Evolutionary conservation across 2,329 filamentous ascomycete genomes (phyloP).

Genomic region (Fusarium poae): DNA sequence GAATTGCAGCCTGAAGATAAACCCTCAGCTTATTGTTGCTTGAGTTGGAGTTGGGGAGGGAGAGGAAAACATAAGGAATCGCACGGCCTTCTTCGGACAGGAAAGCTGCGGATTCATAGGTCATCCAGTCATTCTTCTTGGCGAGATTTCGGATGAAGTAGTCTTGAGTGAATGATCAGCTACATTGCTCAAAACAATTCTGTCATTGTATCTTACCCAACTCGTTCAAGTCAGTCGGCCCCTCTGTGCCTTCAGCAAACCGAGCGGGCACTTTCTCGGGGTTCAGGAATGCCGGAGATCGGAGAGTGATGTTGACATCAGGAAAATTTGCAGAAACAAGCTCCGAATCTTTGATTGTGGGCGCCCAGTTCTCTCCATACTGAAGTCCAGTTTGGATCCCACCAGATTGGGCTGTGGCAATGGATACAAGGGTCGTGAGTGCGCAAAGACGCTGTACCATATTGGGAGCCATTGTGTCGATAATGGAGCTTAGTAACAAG

Average conservation of each 20-base stretch:
- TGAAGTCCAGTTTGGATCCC: constrained; percentile 15
- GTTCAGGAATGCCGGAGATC: constrained; percentile 12
- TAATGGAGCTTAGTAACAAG: rapidly evolving
- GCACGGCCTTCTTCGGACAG: constrained; percentile 22
- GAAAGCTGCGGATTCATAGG: constrained; percentile 2
- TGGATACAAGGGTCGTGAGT: neutral
- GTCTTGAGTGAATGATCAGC: neutral
- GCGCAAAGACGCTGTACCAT: neutral
- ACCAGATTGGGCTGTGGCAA: constrained; percentile 1
- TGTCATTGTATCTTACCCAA: neutral
- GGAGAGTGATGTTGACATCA: constrained; percentile 19
- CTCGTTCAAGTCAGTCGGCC: constrained; percentile 9
- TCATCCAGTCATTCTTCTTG: constrained; percentile 20
- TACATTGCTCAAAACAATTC: rapidly evolving
- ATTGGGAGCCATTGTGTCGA: neutral
- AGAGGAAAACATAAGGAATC: constrained; percentile 20
- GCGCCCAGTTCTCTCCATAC: constrained; percentile 31
- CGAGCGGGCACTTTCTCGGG: neutral
- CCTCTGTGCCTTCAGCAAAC: constrained; percentile 12
- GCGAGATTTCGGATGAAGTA: constrained; percentile 14
- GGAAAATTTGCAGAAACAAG: constrained; percentile 24
- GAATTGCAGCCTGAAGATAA: constrained; percentile 24
- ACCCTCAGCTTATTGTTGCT: constrained; percentile 1
- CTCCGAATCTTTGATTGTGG: constrained; percentile 4
- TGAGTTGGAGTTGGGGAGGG: neutral